Conservation (phyloP, 148 eudicot genomes). For the Drosera capensis region DNA sequence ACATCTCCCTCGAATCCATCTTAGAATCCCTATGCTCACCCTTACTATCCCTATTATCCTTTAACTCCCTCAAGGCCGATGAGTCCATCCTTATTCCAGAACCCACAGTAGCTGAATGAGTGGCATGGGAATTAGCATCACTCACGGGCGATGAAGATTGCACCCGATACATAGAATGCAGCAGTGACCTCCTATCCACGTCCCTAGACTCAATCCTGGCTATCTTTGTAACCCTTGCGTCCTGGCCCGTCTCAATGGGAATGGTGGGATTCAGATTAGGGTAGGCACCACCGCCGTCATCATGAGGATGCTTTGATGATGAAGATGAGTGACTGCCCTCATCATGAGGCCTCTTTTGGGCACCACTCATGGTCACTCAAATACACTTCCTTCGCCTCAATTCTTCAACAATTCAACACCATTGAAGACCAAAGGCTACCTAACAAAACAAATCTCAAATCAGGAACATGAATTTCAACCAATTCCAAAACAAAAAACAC, state of each 20-base stretch:
- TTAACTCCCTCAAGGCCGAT: conserved; percentile 33
- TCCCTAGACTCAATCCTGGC: conserved; percentile 47
- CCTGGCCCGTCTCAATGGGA: conserved; percentile 28
- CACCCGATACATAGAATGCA: conserved; percentile 48
- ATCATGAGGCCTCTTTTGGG: conserved; percentile 9
- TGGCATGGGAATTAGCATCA: conserved; percentile 39
- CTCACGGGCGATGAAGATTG: conserved; percentile 15
- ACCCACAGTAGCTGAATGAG: conserved; percentile 22
- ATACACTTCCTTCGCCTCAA: background rate
- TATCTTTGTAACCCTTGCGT: conserved; percentile 38
- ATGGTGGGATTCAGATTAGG: conserved; percentile 3
- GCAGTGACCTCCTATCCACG: conserved; percentile 40
- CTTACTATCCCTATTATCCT: conserved; percentile 36
- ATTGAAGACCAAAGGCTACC: too few relatives aligned
- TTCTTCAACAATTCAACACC: too few relatives aligned
- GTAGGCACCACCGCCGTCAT: conserved; percentile 7
- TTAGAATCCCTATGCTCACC: conserved; percentile 35
- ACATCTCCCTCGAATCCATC: conserved; percentile 33
- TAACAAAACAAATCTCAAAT: too few relatives aligned
- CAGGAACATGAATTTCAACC: too few relatives aligned
- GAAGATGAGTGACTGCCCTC: conserved; percentile 11
- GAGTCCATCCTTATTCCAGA: conserved; percentile 41
- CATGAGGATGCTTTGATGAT: conserved; percentile 6
- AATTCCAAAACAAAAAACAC: too few relatives aligned
- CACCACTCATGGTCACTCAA: too few relatives aligned